phyloP scores from a whole-genome alignment of 305 asterid genomes.

The Rubia occidens region DNA sequence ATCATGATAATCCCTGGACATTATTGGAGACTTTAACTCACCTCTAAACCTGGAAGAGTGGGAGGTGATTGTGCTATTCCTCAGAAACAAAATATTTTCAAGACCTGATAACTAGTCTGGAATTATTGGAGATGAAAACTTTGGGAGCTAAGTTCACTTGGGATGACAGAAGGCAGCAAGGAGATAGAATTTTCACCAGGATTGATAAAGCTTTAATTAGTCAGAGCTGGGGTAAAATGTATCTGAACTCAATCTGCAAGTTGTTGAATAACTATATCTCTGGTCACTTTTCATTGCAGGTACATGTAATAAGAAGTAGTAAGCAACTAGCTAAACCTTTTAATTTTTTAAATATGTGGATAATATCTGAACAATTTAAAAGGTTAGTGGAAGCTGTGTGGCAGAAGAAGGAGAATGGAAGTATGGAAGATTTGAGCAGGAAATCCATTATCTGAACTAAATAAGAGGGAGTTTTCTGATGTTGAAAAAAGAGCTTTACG shows the following conservation, averaged over 20 bases:
- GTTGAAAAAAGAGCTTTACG: too few species aligned
- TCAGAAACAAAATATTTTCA: too few species aligned
- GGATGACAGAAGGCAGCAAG: background rate
- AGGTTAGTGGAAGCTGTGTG: background rate
- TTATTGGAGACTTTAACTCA: too few species aligned
- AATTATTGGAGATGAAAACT: background rate
- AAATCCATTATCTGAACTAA: background rate
- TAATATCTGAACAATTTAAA: background rate
- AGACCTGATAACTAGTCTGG: background rate
- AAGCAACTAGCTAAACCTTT: background rate
- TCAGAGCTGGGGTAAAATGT: background rate
- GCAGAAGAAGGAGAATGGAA: too few species aligned
- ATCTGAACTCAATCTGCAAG: background rate
- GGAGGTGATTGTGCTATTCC: too few species aligned
- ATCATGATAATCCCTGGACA: too few species aligned
- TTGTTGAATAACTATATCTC: background rate
- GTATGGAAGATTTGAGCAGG: background rate
- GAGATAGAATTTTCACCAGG: background rate
- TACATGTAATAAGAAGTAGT: background rate
- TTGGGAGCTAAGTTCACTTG: background rate
- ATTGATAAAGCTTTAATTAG: background rate
- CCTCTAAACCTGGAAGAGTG: too few species aligned
- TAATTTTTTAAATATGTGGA: background rate
- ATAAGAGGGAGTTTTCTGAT: background rate
- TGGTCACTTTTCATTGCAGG: background rate